Conservation (phyloP, 2,329 filamentous ascomycete genomes). For the Fusarium piperis region DNA sequence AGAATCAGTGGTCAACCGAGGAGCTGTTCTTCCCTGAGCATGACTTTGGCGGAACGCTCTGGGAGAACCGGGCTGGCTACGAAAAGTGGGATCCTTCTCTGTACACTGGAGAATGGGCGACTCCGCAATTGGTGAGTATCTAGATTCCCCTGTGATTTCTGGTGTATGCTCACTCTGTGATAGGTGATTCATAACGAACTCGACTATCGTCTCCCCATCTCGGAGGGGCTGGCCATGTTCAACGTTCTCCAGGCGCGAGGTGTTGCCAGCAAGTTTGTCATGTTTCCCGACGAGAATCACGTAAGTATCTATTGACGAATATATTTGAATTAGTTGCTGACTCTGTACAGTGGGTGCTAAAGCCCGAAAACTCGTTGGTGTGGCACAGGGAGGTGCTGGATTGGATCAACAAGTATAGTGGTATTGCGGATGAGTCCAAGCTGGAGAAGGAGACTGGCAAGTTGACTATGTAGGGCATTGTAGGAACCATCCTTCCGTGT, state of each 20-base stretch:
- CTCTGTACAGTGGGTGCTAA: conserved; percentile 75
- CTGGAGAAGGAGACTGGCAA: conserved; percentile 31
- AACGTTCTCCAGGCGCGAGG: conserved; percentile 82
- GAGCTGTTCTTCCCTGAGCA: conserved; percentile 78
- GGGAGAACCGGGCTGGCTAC: conserved; percentile 71
- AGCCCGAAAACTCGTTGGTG: conserved; percentile 88
- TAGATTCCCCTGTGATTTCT: no score
- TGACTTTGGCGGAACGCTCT: conserved; percentile 71
- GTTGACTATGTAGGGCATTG: conserved; percentile 13
- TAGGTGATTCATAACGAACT: conserved; percentile 83
- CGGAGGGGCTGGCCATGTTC: conserved; percentile 86
- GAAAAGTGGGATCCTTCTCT: conserved; percentile 75
- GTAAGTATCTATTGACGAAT: conserved; percentile 40
- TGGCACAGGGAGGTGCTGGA: conserved; percentile 89
- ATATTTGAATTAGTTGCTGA: conserved; percentile 1
- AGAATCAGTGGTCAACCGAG: conserved; percentile 71
- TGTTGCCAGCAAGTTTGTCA: conserved; percentile 80
- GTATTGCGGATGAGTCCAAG: conserved; percentile 47
- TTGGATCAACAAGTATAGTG: conserved; percentile 75
- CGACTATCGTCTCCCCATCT: conserved; percentile 87
- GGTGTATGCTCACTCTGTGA: not conserved
- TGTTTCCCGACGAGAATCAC: conserved; percentile 80
- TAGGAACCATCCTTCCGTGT: not conserved
- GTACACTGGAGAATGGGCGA: conserved; percentile 77
- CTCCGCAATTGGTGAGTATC: conserved; percentile 77